These are phyloP conservation scores for Teratosphaeria destructans DNA, from an alignment of 2,329 filamentous ascomycete species.

Conservation along the genomic window DNA sequence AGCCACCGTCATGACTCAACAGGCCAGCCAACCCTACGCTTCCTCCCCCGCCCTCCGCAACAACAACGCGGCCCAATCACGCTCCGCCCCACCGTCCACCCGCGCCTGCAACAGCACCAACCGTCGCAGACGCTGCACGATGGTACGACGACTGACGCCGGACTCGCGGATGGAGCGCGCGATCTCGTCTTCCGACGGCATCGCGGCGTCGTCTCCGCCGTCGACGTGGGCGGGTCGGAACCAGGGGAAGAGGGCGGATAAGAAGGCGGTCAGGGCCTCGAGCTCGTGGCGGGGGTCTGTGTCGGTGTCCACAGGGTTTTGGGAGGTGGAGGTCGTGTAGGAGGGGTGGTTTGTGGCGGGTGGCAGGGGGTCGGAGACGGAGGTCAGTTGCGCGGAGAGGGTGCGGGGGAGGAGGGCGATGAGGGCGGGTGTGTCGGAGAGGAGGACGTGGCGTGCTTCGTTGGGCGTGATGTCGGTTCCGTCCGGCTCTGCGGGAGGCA, in stretches of 20 bases:
- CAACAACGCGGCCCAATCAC: too few relatives aligned
- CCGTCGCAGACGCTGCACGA: slow-evolving; percentile 17
- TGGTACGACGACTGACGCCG: slow-evolving; percentile 13
- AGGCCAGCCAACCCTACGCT: too few relatives aligned
- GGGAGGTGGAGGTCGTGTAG: neutral
- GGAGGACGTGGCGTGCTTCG: slow-evolving; percentile 65
- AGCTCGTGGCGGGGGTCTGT: slow-evolving; percentile 18
- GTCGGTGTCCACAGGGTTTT: slow-evolving; percentile 1
- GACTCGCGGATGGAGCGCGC: slow-evolving; percentile 17
- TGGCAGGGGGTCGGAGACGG: slow-evolving; percentile 73
- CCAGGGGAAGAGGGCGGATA: slow-evolving; percentile 21
- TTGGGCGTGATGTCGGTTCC: slow-evolving; percentile 36
- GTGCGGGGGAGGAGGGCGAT: slow-evolving; percentile 58
- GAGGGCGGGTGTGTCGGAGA: slow-evolving; percentile 63
- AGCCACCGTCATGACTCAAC: too few relatives aligned
- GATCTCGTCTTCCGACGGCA: slow-evolving; percentile 15
- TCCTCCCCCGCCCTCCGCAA: too few relatives aligned
- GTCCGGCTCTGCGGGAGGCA: slow-evolving; percentile 32
- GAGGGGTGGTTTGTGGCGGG: slow-evolving; percentile 36
- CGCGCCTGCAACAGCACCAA: slow-evolving; percentile 18
- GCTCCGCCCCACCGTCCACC: slow-evolving; percentile 10
- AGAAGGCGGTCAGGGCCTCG: slow-evolving; percentile 19
- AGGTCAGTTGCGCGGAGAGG: slow-evolving; percentile 55
- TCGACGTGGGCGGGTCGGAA: slow-evolving; percentile 9
- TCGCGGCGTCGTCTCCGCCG: slow-evolving; percentile 1